A percentile compares a stretch with the other conserved stretches of the same genome.
phyloP scores from a whole-genome alignment of 495 filamentous ascomycete genomes.

The Chaetomium cochliodes region DNA sequence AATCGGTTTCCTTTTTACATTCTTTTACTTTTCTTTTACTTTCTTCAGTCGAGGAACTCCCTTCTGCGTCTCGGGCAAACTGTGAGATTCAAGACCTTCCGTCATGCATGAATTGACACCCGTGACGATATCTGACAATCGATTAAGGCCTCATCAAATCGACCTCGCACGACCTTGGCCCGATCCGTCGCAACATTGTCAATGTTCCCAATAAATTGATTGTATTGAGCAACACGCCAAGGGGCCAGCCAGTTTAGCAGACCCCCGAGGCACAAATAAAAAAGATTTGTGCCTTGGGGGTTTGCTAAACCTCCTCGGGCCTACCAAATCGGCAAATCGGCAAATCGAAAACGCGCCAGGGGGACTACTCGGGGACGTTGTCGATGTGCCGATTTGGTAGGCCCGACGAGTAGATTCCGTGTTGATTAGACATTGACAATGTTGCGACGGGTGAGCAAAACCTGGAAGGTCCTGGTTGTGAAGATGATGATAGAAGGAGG shows the following conservation, averaged over 20 bases:
- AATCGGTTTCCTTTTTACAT: background rate
- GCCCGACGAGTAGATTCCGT: no score
- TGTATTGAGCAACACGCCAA: background rate
- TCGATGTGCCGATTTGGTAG: no score
- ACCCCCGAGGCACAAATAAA: slow-evolving; percentile 2
- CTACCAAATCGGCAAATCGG: no score
- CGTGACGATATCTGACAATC: background rate
- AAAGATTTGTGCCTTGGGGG: background rate
- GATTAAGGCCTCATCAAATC: background rate
- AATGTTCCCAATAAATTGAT: background rate
- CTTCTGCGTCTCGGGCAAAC: background rate
- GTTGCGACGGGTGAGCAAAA: background rate
- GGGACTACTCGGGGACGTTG: no score
- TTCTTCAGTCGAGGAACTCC: background rate
- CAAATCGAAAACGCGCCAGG: no score
- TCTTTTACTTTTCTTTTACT: background rate
- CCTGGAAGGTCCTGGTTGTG: background rate
- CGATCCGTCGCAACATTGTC: background rate
- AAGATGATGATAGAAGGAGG: background rate
- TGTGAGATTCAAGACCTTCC: background rate
- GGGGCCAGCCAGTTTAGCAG: no score
- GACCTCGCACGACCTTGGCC: background rate
- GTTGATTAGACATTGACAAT: background rate
- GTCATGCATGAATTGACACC: background rate
- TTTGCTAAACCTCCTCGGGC: no score